These are phyloP conservation scores for Cyberlindnera maritima DNA, from an alignment of 805 yeast genomes.

Conservation along the genomic window DNA sequence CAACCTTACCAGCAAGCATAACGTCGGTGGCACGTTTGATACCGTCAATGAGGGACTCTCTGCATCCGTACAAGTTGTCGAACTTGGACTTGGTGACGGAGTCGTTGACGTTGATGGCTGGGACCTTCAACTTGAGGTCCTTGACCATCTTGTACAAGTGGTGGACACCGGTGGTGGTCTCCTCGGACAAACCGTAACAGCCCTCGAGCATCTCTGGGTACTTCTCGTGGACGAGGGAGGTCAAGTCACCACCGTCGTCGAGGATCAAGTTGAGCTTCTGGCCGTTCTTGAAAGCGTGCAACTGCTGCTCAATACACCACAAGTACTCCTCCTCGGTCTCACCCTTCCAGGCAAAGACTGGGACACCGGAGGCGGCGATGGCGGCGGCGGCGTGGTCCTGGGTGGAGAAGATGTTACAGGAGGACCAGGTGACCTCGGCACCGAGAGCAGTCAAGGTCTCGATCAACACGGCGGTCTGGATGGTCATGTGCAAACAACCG, in stretches of 20 bases:
- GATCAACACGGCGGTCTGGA: constrained; percentile 97
- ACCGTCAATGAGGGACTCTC: constrained; percentile 98
- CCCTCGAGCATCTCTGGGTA: constrained; percentile 95
- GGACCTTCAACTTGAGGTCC: constrained; percentile 88
- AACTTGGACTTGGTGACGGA: constrained; percentile 98
- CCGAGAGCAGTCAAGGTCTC: constrained; percentile 97
- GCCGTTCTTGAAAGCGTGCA: constrained; percentile 94
- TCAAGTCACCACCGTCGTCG: constrained; percentile 99
- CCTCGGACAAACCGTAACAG: constrained; percentile 97
- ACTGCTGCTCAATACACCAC: constrained; percentile 99
- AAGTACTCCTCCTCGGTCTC: constrained; percentile 99
- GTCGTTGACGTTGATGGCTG: constrained; percentile 99
- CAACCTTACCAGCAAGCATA: constrained; percentile 99
- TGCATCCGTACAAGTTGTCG: constrained; percentile 99
- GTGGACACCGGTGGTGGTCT: constrained; percentile 99
- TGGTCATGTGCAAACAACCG: constrained; percentile 99
- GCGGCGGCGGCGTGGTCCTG: constrained; percentile 99
- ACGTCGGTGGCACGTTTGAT: constrained; percentile 99
- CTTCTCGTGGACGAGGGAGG: constrained; percentile 94
- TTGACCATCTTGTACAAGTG: constrained; percentile 94
- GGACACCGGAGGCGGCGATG: constrained; percentile 98
- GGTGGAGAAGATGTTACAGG: constrained; percentile 98
- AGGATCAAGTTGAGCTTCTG: constrained; percentile 93
- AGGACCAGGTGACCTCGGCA: constrained; percentile 99
- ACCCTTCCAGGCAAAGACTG: constrained; percentile 99